These are phyloP conservation scores for Colletotrichum sp. DNA, from an alignment of 2,329 filamentous ascomycete genomes.

Conservation along the genomic window DNA sequence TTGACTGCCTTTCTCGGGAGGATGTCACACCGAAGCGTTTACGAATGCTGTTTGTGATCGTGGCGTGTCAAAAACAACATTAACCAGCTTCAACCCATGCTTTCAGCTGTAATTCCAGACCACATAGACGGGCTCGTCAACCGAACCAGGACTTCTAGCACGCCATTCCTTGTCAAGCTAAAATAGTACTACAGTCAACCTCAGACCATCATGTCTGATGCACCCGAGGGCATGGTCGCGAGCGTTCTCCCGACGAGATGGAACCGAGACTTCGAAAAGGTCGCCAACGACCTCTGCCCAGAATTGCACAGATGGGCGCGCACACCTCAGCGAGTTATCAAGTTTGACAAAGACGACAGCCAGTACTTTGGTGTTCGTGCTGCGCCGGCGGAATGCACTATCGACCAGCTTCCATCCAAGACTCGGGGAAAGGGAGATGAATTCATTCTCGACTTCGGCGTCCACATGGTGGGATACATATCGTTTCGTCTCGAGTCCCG, in stretches of 20 bases:
- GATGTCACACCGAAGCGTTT: constrained; percentile 4
- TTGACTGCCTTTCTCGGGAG: not conserved
- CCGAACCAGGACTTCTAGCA: not conserved
- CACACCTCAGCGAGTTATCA: constrained; percentile 21
- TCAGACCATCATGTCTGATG: not conserved
- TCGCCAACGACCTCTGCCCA: constrained; percentile 13
- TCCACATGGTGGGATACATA: constrained; percentile 35
- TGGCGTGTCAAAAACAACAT: not conserved
- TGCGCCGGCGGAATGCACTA: constrained; percentile 12
- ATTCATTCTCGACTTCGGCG: constrained; percentile 36
- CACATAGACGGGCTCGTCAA: not conserved
- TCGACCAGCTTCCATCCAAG: constrained; percentile 20
- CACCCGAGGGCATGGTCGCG: constrained; percentile 6
- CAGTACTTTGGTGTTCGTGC: constrained; percentile 26
- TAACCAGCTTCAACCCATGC: not conserved
- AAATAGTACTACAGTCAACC: not conserved
- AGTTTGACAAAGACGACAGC: constrained; percentile 23
- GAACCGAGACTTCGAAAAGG: constrained; percentile 6
- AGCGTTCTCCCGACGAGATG: constrained; percentile 11
- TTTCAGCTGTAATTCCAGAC: not conserved
- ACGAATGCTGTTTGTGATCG: constrained; percentile 1
- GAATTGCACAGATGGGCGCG: constrained; percentile 20
- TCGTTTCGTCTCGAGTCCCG: constrained; percentile 31
- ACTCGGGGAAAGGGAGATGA: constrained; percentile 30
- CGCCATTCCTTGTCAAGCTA: not conserved